Evolutionary conservation across 1,284 basidiomycete species (phyloP).

Genomic region (Polyporus tsugae): DNA sequence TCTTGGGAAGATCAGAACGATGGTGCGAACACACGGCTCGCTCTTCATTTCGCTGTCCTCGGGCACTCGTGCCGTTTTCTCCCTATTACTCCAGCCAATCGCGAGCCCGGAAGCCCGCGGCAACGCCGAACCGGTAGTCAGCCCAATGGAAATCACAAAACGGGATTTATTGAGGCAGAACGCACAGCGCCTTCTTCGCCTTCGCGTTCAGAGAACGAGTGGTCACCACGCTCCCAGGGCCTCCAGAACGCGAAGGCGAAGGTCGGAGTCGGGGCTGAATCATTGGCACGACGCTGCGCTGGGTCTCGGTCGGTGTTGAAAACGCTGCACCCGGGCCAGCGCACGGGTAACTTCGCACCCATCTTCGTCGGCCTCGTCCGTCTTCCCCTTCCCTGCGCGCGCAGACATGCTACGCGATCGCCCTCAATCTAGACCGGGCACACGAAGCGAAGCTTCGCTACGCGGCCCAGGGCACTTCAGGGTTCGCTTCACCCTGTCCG

Average conservation of each 20-base stretch:
- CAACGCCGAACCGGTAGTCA: constrained; percentile 21
- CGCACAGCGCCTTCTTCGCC: constrained; percentile 2
- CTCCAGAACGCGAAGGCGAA: constrained; percentile 14
- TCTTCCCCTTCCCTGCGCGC: constrained; percentile 25
- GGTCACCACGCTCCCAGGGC: constrained; percentile 9
- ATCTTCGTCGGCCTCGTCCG: constrained; percentile 14
- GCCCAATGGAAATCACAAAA: constrained; percentile 20
- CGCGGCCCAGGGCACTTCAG: not conserved
- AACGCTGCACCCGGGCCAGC: constrained; percentile 17
- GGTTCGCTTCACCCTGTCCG: constrained; percentile 8
- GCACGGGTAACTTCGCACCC: constrained; percentile 33
- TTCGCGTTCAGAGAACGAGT: constrained; percentile 10
- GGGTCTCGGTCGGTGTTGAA: constrained; percentile 16
- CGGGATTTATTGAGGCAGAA: constrained; percentile 22
- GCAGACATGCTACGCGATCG: constrained; percentile 27
- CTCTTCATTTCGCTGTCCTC: constrained; percentile 32
- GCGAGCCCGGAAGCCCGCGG: constrained; percentile 26
- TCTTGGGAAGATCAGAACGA: constrained; percentile 31
- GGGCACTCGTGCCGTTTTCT: constrained; percentile 31
- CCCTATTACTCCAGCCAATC: constrained; percentile 11
- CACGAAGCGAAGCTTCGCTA: constrained; percentile 7
- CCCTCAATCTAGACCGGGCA: constrained; percentile 25
- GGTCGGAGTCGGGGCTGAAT: constrained; percentile 21
- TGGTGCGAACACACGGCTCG: constrained; percentile 24
- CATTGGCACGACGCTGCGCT: constrained; percentile 13